Conservation (phyloP, 306 rosid species). For the Astragalus membranaceus region DNA sequence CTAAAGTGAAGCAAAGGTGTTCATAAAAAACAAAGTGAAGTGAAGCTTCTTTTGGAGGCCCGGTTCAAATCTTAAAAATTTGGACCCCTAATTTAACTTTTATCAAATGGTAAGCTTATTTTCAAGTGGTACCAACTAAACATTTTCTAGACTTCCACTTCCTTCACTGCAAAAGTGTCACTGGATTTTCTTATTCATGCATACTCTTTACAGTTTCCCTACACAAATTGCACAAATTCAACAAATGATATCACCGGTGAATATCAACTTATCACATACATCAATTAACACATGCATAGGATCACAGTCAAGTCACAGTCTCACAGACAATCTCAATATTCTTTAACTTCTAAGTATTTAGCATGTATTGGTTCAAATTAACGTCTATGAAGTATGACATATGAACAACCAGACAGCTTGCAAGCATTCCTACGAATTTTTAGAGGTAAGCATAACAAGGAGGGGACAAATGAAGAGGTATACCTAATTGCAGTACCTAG, state of each 20-base stretch:
- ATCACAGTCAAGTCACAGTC: slow-evolving; percentile 8
- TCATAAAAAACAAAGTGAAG: no score
- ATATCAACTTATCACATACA: background rate
- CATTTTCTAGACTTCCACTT: slow-evolving; percentile 4
- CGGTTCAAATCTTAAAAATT: no score
- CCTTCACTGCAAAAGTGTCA: background rate
- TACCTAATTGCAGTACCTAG: slow-evolving; percentile 44
- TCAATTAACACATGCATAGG: background rate
- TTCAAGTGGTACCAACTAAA: slow-evolving; percentile 1
- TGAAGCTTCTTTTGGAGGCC: no score
- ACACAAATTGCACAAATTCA: background rate
- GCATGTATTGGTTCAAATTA: background rate
- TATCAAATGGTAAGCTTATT: background rate
- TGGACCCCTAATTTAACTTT: no score
- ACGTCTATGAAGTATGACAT: background rate
- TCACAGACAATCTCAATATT: background rate
- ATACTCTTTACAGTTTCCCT: background rate
- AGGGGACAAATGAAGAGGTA: background rate
- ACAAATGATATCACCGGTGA: background rate
- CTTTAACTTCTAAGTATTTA: background rate
- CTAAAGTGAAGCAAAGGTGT: no score
- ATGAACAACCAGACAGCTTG: background rate
- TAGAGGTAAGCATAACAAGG: background rate
- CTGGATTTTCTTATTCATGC: background rate
- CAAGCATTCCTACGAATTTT: background rate